phyloP scores from a whole-genome alignment of 2,329 filamentous ascomycete genomes.

The Cytospora leucostoma region DNA sequence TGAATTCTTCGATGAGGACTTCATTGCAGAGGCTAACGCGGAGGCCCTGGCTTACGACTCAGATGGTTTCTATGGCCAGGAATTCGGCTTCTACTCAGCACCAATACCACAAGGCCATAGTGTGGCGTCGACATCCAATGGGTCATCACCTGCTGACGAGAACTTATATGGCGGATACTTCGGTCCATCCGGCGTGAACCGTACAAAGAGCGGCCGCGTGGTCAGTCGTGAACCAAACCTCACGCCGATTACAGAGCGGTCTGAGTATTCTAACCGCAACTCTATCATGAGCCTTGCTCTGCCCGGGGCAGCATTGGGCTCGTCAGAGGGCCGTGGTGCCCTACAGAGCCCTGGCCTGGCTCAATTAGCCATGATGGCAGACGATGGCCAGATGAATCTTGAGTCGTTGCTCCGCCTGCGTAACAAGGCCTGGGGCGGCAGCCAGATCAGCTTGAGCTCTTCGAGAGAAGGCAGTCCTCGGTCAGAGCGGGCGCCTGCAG shows the following conservation, averaged over 20 bases:
- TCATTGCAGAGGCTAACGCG: slow-evolving; percentile 93
- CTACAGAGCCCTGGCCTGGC: slow-evolving; percentile 73
- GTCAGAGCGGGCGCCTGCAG: slow-evolving; percentile 45
- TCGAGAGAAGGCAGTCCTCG: slow-evolving; percentile 53
- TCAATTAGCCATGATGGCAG: slow-evolving; percentile 69
- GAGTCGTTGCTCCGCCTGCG: slow-evolving; percentile 72
- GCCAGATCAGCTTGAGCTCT: slow-evolving; percentile 71
- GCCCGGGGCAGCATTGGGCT: slow-evolving; percentile 43
- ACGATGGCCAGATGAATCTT: slow-evolving; percentile 72
- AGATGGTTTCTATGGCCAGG: slow-evolving; percentile 92
- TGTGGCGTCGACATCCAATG: slow-evolving; percentile 35
- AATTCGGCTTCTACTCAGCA: slow-evolving; percentile 92
- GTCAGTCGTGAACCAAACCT: slow-evolving; percentile 85
- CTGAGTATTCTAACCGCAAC: slow-evolving; percentile 94
- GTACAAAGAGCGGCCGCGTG: slow-evolving; percentile 71
- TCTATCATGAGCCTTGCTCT: slow-evolving; percentile 76
- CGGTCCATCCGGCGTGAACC: slow-evolving; percentile 69
- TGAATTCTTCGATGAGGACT: slow-evolving; percentile 78
- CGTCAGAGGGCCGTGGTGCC: slow-evolving; percentile 48
- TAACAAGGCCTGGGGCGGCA: slow-evolving; percentile 77
- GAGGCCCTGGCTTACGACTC: slow-evolving; percentile 89
- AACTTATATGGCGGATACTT: slow-evolving; percentile 78
- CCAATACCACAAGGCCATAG: slow-evolving; percentile 50
- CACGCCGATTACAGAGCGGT: slow-evolving; percentile 93
- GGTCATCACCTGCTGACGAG: slow-evolving; percentile 37